These are phyloP conservation scores for Lumnitzera littorea DNA, from an alignment of 345 rosid species.

Conservation along the genomic window DNA sequence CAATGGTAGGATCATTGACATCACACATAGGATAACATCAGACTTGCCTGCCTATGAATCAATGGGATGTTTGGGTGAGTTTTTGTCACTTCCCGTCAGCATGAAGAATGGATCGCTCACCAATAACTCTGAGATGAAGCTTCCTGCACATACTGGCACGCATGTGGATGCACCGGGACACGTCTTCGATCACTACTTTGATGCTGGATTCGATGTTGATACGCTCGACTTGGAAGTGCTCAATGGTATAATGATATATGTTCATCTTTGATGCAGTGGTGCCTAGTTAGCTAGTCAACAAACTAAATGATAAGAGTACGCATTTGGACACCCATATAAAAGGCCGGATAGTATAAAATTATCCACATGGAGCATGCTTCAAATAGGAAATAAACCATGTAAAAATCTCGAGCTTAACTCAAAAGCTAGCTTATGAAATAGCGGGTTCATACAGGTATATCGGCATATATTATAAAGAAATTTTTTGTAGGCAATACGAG, in stretches of 20 bases:
- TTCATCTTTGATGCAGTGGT: too few relatives aligned
- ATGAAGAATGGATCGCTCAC: conserved; percentile 81
- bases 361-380: too few relatives aligned
- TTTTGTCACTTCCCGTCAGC: conserved; percentile 61
- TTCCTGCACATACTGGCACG: conserved; percentile 75
- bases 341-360: too few relatives aligned
- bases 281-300: too few relatives aligned
- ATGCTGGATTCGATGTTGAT: conserved; percentile 83
- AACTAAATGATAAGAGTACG: too few relatives aligned
- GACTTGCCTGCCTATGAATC: conserved; percentile 50
- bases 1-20: conserved; percentile 61
- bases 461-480: too few relatives aligned
- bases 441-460: too few relatives aligned
- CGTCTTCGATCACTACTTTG: conserved; percentile 61
- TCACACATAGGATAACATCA: conserved; percentile 53
- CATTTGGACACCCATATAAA: too few relatives aligned
- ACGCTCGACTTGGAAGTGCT: conserved; percentile 62
- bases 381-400: too few relatives aligned
- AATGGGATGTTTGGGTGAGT: conserved; percentile 44
- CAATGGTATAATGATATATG: conserved; percentile 4
- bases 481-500: too few relatives aligned
- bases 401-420: too few relatives aligned
- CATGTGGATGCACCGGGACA: conserved; percentile 94
- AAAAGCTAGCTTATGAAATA: too few relatives aligned
- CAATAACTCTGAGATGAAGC: conserved; percentile 68